Evolutionary conservation across 768 basidiomycete genomes (phyloP).

Genomic region (Tricholomella constricta): DNA sequence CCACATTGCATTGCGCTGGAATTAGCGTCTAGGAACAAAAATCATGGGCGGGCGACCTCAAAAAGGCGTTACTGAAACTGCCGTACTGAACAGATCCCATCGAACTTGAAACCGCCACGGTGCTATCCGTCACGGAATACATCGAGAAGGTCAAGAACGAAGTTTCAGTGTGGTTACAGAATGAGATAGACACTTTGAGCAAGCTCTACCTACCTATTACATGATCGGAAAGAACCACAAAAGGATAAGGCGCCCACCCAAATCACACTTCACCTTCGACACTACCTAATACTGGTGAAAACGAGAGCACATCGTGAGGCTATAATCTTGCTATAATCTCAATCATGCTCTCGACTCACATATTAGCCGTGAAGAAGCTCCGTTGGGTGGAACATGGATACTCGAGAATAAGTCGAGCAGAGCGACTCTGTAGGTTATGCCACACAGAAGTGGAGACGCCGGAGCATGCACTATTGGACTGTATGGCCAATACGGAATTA

Average conservation of each 20-base stretch:
- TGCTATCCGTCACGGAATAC: not conserved
- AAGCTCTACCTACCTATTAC: conserved; percentile 1
- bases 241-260: not conserved
- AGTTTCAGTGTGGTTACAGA: not conserved
- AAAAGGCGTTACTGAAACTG: not conserved
- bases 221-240: not conserved
- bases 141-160: not conserved
- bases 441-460: too few relatives aligned
- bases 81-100: not conserved
- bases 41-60: not conserved
- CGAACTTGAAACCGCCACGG: not conserved
- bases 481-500: too few relatives aligned
- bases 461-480: too few relatives aligned
- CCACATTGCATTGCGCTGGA: not conserved
- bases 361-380: not conserved
- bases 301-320: not conserved
- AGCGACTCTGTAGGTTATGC: too few relatives aligned
- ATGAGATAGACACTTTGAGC: not conserved
- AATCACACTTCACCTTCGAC: not conserved
- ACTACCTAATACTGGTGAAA: not conserved
- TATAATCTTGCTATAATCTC: not conserved
- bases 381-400: not conserved
- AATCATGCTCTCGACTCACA: not conserved
- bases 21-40: not conserved
- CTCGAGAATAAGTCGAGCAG: not conserved